These are phyloP conservation scores for Stenocarpella maydis DNA, from an alignment of 2,329 filamentous ascomycete genomes.

Conservation along the genomic window DNA sequence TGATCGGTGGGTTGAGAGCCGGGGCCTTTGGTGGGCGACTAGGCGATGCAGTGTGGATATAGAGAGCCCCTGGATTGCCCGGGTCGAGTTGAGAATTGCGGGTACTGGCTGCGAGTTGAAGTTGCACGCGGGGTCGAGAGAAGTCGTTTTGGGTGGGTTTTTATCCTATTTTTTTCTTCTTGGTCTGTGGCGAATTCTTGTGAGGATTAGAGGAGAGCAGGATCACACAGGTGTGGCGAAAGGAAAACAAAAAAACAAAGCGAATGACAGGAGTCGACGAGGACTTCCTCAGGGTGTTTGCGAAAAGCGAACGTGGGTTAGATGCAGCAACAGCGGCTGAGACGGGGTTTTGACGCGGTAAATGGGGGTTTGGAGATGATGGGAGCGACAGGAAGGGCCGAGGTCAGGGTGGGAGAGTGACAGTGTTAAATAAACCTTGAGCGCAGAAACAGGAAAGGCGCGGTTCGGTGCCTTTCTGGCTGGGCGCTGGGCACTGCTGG, in stretches of 20 bases:
- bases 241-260: slow-evolving; percentile 64
- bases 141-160: neutral
- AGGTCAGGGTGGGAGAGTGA: slow-evolving; percentile 34
- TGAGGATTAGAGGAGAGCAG: neutral
- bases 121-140: slow-evolving; percentile 25
- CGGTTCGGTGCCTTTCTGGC: no score
- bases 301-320: slow-evolving; percentile 60
- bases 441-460: slow-evolving; percentile 30
- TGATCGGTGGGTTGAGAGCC: slow-evolving; percentile 27
- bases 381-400: slow-evolving; percentile 30
- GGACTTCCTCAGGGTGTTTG: slow-evolving; percentile 68
- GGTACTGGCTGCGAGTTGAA: slow-evolving; percentile 35
- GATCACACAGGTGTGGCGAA: slow-evolving; percentile 35
- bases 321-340: slow-evolving; percentile 50
- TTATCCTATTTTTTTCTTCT: no score
- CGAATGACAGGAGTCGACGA: slow-evolving; percentile 80
- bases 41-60: slow-evolving; percentile 21
- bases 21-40: slow-evolving; percentile 21
- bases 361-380: slow-evolving; percentile 31
- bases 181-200: neutral
- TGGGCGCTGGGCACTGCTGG: neutral
- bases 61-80: slow-evolving; percentile 23
- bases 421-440: slow-evolving; percentile 36
- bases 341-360: slow-evolving; percentile 47
- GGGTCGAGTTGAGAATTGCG: slow-evolving; percentile 31